Percentiles rank a stretch among this genome's conserved stretches.
Conservation (phyloP, 208 protist genomes). For the Angomonas ambiguus region DNA sequence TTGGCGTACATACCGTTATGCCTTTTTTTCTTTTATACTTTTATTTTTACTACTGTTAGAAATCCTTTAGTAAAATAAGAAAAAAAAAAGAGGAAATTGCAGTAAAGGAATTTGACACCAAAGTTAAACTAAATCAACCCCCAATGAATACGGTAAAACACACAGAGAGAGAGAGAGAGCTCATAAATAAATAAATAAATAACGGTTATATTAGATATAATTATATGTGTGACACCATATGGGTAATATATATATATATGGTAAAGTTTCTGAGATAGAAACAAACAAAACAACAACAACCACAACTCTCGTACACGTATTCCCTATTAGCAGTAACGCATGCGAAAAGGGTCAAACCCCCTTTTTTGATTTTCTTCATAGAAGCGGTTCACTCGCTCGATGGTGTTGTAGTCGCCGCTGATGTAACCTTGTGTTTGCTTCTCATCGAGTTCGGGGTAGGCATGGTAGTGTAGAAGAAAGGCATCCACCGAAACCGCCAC, state of each 20-base stretch:
- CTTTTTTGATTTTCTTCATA: neutral
- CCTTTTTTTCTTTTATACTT: neutral
- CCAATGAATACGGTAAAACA: no score
- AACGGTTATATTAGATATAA: no score
- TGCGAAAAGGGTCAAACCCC: neutral
- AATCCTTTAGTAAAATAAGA: neutral
- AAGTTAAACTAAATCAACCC: no score
- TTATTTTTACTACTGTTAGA: conserved; percentile 1
- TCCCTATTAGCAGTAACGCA: neutral
- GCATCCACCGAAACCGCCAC: no score
- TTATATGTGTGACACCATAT: no score
- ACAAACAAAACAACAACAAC: neutral
- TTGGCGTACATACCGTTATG: neutral
- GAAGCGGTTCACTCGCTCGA: neutral
- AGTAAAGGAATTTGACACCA: no score
- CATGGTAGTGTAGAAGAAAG: neutral
- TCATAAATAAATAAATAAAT: no score
- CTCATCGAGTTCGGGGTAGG: neutral
- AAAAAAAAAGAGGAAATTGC: neutral
- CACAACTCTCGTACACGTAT: neutral
- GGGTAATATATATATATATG: no score
- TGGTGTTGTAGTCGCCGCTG: neutral
- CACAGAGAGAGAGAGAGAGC: no score
- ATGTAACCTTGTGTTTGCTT: neutral
- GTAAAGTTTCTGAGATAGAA: no score